Evolutionary conservation across 768 basidiomycete species (phyloP).

Genomic region (Boletus reticuloceps): DNA sequence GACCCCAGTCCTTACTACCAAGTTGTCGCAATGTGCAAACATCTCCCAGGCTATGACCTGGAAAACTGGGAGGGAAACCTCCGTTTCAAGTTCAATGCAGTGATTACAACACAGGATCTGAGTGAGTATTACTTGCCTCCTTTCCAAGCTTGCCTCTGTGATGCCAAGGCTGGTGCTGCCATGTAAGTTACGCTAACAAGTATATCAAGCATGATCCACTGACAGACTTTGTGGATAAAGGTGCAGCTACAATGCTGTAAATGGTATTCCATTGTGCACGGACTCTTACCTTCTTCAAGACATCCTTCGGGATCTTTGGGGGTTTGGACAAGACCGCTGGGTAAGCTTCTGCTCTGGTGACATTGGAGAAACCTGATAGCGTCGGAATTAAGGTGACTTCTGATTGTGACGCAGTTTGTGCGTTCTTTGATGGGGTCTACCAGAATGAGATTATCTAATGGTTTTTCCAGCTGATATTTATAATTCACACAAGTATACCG

Average conservation of each 20-base stretch:
- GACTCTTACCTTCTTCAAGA: constrained; percentile 51
- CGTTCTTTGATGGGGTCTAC: neutral
- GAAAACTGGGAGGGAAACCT: constrained; percentile 53
- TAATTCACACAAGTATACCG: constrained; percentile 46
- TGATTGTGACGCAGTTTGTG: constrained; percentile 49
- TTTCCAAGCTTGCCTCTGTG: constrained; percentile 59
- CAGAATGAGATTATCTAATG: neutral
- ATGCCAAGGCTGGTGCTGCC: constrained; percentile 56
- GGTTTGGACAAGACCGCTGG: constrained; percentile 51
- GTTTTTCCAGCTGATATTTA: constrained; percentile 39
- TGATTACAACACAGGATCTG: constrained; percentile 53
- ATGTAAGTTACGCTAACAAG: constrained; percentile 31
- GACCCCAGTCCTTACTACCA: constrained; percentile 51
- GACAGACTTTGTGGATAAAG: neutral
- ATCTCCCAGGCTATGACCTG: constrained; percentile 58
- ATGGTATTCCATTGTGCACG: constrained; percentile 57
- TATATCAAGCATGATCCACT: neutral
- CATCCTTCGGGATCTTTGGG: constrained; percentile 50
- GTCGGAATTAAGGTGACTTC: constrained; percentile 31
- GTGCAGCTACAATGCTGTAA: constrained; percentile 62
- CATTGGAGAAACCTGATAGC: neutral
- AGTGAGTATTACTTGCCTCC: constrained; percentile 54
- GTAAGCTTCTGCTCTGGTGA: constrained; percentile 22
- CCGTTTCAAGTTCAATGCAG: constrained; percentile 51
- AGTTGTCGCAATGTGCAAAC: constrained; percentile 57